Conservation (phyloP, 306 rosid genomes). For the Malus asiatica region DNA sequence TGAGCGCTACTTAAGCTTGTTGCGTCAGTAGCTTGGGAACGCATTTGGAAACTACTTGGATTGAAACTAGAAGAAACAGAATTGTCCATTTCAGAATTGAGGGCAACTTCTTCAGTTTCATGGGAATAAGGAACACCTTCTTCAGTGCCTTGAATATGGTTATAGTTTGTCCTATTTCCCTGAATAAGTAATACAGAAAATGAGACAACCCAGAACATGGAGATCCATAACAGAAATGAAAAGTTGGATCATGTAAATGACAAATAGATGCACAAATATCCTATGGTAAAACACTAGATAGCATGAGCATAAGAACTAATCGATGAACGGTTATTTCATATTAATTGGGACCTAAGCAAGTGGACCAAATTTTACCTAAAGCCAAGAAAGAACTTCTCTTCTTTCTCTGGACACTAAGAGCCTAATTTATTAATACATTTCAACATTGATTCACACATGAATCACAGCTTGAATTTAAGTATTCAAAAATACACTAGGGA, state of each 20-base stretch:
- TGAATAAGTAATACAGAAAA: conserved; percentile 35
- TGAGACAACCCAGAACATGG: neutral
- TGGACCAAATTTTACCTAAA: neutral
- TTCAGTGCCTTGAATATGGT: conserved; percentile 37
- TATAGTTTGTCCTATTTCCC: conserved; percentile 49
- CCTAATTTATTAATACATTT: neutral
- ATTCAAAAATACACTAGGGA: neutral
- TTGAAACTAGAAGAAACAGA: conserved; percentile 41
- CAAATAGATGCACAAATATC: neutral
- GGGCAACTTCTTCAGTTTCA: conserved; percentile 23
- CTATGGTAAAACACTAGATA: neutral
- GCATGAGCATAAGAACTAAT: neutral
- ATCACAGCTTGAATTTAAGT: neutral
- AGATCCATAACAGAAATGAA: neutral
- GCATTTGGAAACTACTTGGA: conserved; percentile 39
- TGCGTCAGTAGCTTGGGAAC: conserved; percentile 48
- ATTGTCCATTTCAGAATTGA: conserved; percentile 42
- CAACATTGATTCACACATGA: neutral
- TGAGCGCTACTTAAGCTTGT: conserved; percentile 55
- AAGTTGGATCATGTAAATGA: neutral
- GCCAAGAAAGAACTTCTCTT: neutral
- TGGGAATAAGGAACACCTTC: conserved; percentile 29
- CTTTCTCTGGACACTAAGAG: neutral
- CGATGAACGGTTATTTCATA: neutral
- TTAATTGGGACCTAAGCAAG: neutral